A percentile compares a stretch with the other conserved stretches of the same genome.
phyloP scores from a whole-genome alignment of 495 filamentous ascomycete species.

The Xylaria acuta region DNA sequence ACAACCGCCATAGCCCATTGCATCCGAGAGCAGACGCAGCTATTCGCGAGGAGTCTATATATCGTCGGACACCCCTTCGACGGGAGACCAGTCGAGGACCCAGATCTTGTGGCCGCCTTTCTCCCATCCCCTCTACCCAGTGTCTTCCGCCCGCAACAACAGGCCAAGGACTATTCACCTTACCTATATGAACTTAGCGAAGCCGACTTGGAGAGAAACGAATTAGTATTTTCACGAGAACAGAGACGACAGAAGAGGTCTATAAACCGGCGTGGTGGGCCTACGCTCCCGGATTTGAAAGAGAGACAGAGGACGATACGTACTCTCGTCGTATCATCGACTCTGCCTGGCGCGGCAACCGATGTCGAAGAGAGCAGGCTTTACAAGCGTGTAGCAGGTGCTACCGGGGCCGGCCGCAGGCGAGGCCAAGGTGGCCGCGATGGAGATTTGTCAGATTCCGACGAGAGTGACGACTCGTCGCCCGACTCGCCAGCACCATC shows the following conservation, averaged over 20 bases:
- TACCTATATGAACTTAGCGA: conserved; percentile 94
- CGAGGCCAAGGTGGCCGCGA: conserved; percentile 62
- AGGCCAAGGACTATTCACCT: conserved; percentile 90
- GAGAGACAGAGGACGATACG: conserved; percentile 91
- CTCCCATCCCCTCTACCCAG: conserved; percentile 82
- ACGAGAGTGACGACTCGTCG: conserved; percentile 84
- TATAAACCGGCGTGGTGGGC: conserved; percentile 90
- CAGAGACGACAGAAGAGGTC: conserved; percentile 93
- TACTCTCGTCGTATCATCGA: conserved; percentile 86
- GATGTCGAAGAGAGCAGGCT: conserved; percentile 84
- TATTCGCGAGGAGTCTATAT: conserved; percentile 93
- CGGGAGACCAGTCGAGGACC: conserved; percentile 88
- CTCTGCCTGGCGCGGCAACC: conserved; percentile 82
- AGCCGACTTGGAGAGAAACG: conserved; percentile 85
- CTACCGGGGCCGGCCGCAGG: conserved; percentile 62
- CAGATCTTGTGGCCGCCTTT: conserved; percentile 83
- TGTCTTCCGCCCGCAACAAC: conserved; percentile 85
- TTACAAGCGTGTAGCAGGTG: conserved; percentile 68
- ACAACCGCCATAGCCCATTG: conserved; percentile 96
- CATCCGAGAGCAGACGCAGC: conserved; percentile 92
- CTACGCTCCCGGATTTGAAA: conserved; percentile 93
- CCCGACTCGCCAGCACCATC: conserved; percentile 85
- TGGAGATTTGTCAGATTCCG: conserved; percentile 84
- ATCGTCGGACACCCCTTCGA: conserved; percentile 94
- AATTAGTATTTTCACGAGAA: conserved; percentile 90